phyloP scores from a whole-genome alignment of 176 grass and related monocot genomes.

The Saccharum officinarum region DNA sequence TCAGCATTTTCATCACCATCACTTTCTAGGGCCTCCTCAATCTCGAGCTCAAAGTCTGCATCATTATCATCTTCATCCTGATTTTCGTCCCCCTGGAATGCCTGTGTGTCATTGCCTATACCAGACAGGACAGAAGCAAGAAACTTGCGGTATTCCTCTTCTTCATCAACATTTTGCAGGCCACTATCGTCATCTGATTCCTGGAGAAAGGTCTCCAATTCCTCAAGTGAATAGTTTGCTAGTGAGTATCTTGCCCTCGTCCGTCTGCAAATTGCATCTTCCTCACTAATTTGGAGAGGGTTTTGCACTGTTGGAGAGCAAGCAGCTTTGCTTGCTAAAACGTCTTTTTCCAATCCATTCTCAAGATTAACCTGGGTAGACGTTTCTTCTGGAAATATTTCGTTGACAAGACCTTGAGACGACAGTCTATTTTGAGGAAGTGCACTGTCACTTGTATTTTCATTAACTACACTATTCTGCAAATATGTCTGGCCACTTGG shows the following conservation, averaged over 20 bases:
- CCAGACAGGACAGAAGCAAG: constrained; percentile 82
- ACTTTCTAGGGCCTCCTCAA: constrained; percentile 93
- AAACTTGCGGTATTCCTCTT: constrained; percentile 95
- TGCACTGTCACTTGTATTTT: constrained; percentile 22
- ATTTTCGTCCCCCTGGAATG: constrained; percentile 56
- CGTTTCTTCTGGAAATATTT: constrained; percentile 22
- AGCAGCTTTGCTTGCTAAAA: constrained; percentile 21
- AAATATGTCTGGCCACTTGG: constrained; percentile 12
- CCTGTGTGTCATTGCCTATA: constrained; percentile 43
- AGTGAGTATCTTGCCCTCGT: constrained; percentile 78
- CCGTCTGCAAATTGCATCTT: constrained; percentile 78
- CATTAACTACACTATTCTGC: constrained; percentile 10
- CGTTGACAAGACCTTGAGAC: constrained; percentile 4
- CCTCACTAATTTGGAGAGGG: constrained; percentile 40
- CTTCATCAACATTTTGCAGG: constrained; percentile 82
- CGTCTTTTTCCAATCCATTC: constrained; percentile 30
- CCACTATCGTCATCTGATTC: constrained; percentile 90
- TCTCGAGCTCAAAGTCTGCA: constrained; percentile 88
- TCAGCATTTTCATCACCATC: constrained; percentile 71
- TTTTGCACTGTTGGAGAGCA: constrained; percentile 25
- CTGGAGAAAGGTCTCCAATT: constrained; percentile 91
- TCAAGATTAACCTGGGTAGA: constrained; percentile 16
- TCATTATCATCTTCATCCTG: constrained; percentile 97
- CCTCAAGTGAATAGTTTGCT: constrained; percentile 69
- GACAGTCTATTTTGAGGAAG: constrained; percentile 22